Base-by-base conservation (phyloP, 2,329 filamentous ascomycete species). In the Fusarium camptoceras region DNA sequence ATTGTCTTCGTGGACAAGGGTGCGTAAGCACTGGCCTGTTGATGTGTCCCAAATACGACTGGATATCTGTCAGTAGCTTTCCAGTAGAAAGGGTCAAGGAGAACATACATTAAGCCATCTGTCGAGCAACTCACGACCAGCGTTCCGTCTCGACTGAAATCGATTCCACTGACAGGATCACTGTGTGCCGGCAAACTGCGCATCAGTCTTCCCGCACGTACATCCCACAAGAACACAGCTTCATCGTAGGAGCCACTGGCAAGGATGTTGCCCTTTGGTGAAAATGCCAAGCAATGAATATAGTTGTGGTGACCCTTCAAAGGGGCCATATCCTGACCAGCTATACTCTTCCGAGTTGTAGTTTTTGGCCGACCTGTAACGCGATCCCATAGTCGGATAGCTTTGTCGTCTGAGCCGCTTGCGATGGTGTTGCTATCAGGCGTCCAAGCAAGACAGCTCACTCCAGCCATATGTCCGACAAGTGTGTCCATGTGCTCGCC, bases 221-320 rank as follows among this genome's bases (percentile, higher is more conserved):
- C 93, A 79, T 99, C 96, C 96, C 96, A 99, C 8, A 99, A 82
- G 71, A 97, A 98, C 0, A 99, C 94, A 7, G 96, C 96, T 83
- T 99, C 96, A 73, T 99, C 96, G 81, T 98, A 98, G 70, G 93
- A 97, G 15, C 96, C 96, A 71, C 93, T 97, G 18, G 94, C 96
- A 34, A 99, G 87, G 77, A 98, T 97, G 77, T 99, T 99, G 25
- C 96, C 96, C 79, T 98, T 98, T 3, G 96, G 96, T n/a, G 93
- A 95, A 80, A 98, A 98, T 8, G 94, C 94, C 34, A 99, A 85
- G 53, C 92, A 94, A 81, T 97, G 97, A 31, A 99, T 91, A 80
- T 98, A 98, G 81, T 97, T 98, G 80, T 98, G 94, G 76, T 99
- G 96, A 4, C 96, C 95, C 25, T 92, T 85, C 71, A 98, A 84